Evolutionary conservation across 2,329 filamentous ascomycete species (phyloP), one percentile per base, ranked within the genome.

Genomic region (Stemphylium beticola): DNA sequence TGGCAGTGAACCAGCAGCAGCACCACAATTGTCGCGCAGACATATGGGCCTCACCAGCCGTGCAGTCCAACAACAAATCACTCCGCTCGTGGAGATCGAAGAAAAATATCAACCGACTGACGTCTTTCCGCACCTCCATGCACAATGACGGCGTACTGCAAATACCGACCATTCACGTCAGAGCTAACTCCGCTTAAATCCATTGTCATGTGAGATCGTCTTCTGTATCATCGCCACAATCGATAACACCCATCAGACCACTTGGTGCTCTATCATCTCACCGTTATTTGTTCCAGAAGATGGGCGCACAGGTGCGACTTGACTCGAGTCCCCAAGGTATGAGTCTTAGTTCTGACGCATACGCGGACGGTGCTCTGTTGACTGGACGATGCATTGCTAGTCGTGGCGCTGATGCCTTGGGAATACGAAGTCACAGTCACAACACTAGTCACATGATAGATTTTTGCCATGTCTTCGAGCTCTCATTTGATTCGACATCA

Each of bases 111-210:
- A 46, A 49, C 8, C 20, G 18, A 42, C 48, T 58, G 53, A 57
- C 44, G 53, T 58, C 54, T 49, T 55, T 41, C 53, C 56, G 59
- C 64, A 51, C 53, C 47, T 17, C 34, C 43, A 67, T 71, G 68
- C 68, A 69, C 62, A 62, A 72, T 72, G 68, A 70, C 66, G 61
- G 58, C 49, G 55, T 55, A 40, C 50, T 57, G 45, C 41, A 34
- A 34, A 38, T 37, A 29, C 26, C 46, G 49, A 42, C 48, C 52
- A 61, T 59, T 62, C 59, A 62, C 60, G 49, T 66, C 51, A 43
- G 49, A 50, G 47, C 14, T 55, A 55, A 36, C 49, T 62, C 65
- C 62, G 67, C 17, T 66, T 69, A 69, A 66, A 31, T 67, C 64
- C 65, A 59, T 18, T 41, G 53, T 66, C 61, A 65, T 40, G 49